Conservation (phyloP, 345 rosid species). For the Punica granatum region DNA sequence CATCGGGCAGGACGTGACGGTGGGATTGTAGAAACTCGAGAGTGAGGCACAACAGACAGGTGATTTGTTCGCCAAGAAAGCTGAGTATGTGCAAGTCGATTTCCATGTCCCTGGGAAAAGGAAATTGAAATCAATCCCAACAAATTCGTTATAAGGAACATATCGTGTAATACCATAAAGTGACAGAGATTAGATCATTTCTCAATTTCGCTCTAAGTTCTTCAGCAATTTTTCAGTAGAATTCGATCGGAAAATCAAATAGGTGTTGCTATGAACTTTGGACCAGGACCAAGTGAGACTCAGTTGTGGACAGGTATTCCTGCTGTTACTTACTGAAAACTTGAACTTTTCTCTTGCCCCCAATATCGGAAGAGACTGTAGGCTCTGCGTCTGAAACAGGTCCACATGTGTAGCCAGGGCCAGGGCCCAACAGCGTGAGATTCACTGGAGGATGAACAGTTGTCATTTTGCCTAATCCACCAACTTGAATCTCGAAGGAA, state of each 20-base stretch:
- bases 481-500: slow-evolving; percentile 36
- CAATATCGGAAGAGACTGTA: slow-evolving; percentile 27
- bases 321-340: slow-evolving; percentile 33
- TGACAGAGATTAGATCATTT: neutral
- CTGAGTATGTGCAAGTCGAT: slow-evolving; percentile 49
- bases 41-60: slow-evolving; percentile 50
- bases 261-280: neutral
- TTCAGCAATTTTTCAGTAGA: no score
- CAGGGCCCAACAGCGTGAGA: slow-evolving; percentile 42
- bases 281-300: neutral
- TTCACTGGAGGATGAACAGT: slow-evolving; percentile 28
- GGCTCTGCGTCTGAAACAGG: slow-evolving; percentile 30
- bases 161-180: neutral
- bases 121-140: neutral
- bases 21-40: slow-evolving; percentile 47
- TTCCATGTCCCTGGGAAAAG: slow-evolving; percentile 49
- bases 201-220: no score
- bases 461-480: slow-evolving; percentile 22
- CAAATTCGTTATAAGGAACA: neutral
- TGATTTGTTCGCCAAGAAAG: slow-evolving; percentile 37
- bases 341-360: slow-evolving; percentile 45
- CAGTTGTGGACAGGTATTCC: neutral
- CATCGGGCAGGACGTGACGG: slow-evolving; percentile 37
- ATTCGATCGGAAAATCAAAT: no score
- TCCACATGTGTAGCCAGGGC: slow-evolving; percentile 53